phyloP scores from a whole-genome alignment of 805 yeast species.

The Komagataella phaffii region DNA sequence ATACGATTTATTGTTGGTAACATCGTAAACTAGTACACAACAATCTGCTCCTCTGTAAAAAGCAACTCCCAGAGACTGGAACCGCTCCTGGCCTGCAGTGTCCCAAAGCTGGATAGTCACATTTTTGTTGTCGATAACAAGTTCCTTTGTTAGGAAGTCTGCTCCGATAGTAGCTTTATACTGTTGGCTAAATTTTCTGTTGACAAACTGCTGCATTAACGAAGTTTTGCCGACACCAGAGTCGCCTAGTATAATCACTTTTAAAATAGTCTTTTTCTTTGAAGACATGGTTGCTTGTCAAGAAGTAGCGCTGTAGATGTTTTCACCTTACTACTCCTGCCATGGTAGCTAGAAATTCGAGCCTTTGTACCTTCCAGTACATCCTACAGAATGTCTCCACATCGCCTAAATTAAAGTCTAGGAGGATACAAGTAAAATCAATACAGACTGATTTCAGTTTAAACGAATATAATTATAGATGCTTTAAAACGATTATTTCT shows the following conservation, averaged over 20 bases:
- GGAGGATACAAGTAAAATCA: no score
- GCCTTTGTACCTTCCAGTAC: background rate
- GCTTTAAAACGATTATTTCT: no score
- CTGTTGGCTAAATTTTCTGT: slow-evolving; percentile 87
- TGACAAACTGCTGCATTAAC: slow-evolving; percentile 93
- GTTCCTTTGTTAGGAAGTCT: slow-evolving; percentile 87
- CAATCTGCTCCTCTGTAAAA: slow-evolving; percentile 97
- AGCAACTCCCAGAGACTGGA: slow-evolving; percentile 93
- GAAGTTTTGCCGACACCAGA: slow-evolving; percentile 98
- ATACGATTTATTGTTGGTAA: slow-evolving; percentile 86
- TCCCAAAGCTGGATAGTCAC: slow-evolving; percentile 92
- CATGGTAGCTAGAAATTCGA: background rate
- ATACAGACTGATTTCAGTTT: no score
- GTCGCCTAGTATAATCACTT: slow-evolving; percentile 90
- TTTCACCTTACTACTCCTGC: background rate
- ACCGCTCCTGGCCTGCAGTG: slow-evolving; percentile 97
- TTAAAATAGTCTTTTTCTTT: slow-evolving; percentile 64
- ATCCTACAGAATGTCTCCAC: no score
- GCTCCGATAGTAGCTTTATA: slow-evolving; percentile 98
- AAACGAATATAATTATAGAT: no score
- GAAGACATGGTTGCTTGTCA: slow-evolving; percentile 26
- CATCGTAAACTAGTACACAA: slow-evolving; percentile 92
- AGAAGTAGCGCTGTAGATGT: background rate
- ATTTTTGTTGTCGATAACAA: slow-evolving; percentile 69
- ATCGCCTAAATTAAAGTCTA: no score